Evolutionary conservation across 768 basidiomycete species (phyloP), one percentile per base, ranked within the genome.

Genomic region (Boletus subparvulus): DNA sequence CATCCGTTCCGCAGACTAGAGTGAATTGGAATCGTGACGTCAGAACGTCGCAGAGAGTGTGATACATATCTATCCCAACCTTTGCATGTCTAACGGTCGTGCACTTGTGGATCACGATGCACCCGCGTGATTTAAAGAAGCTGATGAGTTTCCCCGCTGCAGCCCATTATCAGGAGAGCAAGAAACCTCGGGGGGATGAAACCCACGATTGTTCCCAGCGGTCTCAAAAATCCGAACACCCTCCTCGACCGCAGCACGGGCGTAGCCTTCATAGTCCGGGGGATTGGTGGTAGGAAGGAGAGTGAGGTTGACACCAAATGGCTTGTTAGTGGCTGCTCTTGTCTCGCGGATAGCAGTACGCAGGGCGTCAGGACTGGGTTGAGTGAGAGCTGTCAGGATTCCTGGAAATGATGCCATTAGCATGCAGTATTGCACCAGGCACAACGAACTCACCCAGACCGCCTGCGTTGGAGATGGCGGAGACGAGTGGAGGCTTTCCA

Each of bases 141-240:
- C 83, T 81, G 72, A 97, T 88, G 41, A 94, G 73, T 3, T 85
- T 82, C 17, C 84, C 88, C 37, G 92, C 92, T 93, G 40, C 6
- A 43, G 47, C 11, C 19, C 13, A n/a, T 48, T 17, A 24, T 48
- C n/a, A 55, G 19, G 41, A 13, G 16, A 16, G 46, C 9, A 33
- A 21, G 12, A 26, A 28, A n/a, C n/a, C 1, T 13, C 10, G 10
- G 21, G 8, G 10, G 17, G 28, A 50, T 5, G 26, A 32, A 16
- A 66, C 88, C 61, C 64, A 92, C 92, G 91, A 63, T 88, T 94
- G 64, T 90, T 92, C 7, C 94, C 95, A 3, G 94, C 94, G 0
- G 94, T 97, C 77, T 97, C 94, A 66, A 94, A 92, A 42, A 96
- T 86, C 65, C 71, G 78, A n/a, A 96, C 82, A 8, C 92, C 92